These are phyloP conservation scores for Cyclotella choctawhatcheeana DNA, from an alignment of 108 stramenopile genomes.

Conservation along the genomic window DNA sequence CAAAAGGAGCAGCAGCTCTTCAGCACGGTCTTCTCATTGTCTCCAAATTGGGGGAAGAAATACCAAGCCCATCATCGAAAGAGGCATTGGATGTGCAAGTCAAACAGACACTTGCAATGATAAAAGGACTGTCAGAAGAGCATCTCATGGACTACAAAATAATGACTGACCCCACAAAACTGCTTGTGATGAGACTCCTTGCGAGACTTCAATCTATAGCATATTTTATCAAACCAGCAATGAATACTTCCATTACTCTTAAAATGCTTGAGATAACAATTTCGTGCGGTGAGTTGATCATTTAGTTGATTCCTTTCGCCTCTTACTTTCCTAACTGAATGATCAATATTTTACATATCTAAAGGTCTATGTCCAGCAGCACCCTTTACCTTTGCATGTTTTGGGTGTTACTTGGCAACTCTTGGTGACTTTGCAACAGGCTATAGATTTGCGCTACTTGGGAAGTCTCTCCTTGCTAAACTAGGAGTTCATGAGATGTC, in stretches of 20 bases:
- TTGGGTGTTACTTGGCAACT: slow-evolving; percentile 2
- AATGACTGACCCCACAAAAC: slow-evolving; percentile 15
- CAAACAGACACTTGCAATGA: neutral
- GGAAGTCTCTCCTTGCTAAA: slow-evolving; percentile 6
- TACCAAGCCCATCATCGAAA: neutral
- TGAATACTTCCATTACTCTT: neutral
- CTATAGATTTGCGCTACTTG: slow-evolving; percentile 9
- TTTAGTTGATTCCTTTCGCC: neutral
- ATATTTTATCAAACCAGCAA: neutral
- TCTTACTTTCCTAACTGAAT: neutral
- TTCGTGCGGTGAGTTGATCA: slow-evolving; percentile 2
- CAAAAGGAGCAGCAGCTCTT: neutral
- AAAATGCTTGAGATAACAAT: slow-evolving; percentile 19
- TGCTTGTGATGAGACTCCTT: slow-evolving; percentile 22
- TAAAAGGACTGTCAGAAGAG: slow-evolving; percentile 13
- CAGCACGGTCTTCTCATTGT: neutral
- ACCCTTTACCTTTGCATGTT: slow-evolving; percentile 13
- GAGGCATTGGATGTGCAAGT: neutral
- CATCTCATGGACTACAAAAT: neutral
- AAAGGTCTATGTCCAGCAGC: slow-evolving; percentile 11
- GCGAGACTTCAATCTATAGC: neutral
- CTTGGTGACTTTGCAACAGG: neutral
- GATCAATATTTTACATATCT: neutral
- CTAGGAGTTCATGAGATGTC: slow-evolving; percentile 2
- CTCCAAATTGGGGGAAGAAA: slow-evolving; percentile 15